A percentile compares a stretch with the other conserved stretches of the same genome.
These are phyloP conservation scores for Hypoxylon trugodes DNA, from an alignment of 495 filamentous ascomycete genomes.

Conservation along the genomic window DNA sequence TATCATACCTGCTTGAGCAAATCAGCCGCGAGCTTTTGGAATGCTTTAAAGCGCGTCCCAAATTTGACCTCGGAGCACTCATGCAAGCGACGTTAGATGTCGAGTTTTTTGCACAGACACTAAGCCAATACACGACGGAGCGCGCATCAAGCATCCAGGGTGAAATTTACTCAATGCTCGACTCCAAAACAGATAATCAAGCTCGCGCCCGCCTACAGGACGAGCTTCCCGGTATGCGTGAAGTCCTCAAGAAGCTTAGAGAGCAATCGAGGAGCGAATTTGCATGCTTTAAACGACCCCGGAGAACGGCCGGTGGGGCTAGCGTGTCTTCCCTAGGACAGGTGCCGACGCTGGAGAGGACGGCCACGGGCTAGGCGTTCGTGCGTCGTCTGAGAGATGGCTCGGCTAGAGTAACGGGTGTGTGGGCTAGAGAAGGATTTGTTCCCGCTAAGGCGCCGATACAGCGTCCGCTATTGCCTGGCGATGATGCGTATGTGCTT, in stretches of 20 bases:
- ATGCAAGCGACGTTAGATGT: constrained; percentile 98
- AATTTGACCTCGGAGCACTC: constrained; percentile 78
- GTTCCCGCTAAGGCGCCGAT: constrained; percentile 2
- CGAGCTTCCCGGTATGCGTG: constrained; percentile 89
- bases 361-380: constrained; percentile 41
- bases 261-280: constrained; percentile 89
- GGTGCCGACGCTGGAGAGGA: constrained; percentile 31
- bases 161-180: constrained; percentile 87
- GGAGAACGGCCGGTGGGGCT: constrained; percentile 10
- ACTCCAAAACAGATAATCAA: constrained; percentile 84
- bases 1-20: constrained; percentile 82
- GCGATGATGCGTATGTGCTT: constrained; percentile 13
- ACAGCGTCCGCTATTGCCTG: constrained; percentile 1
- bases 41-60: constrained; percentile 70
- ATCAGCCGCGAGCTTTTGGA: constrained; percentile 73
- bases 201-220: constrained; percentile 79
- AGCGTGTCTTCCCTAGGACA: neutral
- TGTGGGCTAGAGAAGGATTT: neutral
- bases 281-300: constrained; percentile 72
- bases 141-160: constrained; percentile 79
- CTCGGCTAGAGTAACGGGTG: neutral
- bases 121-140: constrained; percentile 87
- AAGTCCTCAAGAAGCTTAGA: constrained; percentile 79
- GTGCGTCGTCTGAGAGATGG: constrained; percentile 3
- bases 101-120: constrained; percentile 93